A percentile compares a stretch with the other conserved stretches of the same genome.
phyloP scores from a whole-genome alignment of 2,329 filamentous ascomycete species.

The Lasiodiplodia sp. region DNA sequence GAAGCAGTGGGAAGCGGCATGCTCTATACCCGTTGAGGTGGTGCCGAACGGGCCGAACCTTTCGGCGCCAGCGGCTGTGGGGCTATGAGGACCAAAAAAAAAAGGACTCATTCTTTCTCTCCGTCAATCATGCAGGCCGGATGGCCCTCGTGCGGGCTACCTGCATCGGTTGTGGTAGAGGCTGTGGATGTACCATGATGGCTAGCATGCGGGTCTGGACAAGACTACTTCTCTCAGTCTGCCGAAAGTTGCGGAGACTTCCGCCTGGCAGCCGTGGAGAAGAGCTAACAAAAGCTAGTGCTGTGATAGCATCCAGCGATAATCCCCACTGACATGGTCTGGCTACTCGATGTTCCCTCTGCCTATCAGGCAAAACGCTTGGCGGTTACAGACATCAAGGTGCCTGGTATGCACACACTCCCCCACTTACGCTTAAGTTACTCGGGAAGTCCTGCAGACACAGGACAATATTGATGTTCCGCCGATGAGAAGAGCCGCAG shows the following conservation, averaged over 20 bases:
- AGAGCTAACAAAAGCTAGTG: neutral
- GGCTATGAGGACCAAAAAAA: neutral
- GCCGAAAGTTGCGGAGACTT: neutral
- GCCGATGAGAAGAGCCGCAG: neutral
- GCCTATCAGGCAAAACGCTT: no score
- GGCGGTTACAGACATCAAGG: no score
- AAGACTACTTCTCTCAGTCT: neutral
- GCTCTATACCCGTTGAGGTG: neutral
- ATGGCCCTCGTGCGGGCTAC: neutral
- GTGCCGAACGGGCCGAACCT: conserved; percentile 12
- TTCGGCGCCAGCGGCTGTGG: neutral
- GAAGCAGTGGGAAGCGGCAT: neutral
- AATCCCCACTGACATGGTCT: no score
- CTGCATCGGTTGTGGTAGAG: neutral
- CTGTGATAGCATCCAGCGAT: no score
- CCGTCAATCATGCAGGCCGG: neutral
- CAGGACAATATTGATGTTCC: neutral
- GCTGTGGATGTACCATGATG: neutral
- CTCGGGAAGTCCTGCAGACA: neutral
- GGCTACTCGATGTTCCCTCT: no score
- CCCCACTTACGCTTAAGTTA: no score
- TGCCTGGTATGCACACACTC: no score
- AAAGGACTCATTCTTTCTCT: neutral
- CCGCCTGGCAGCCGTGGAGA: neutral
- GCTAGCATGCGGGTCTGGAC: neutral